These are phyloP conservation scores for Trichosporon sp. DNA, from an alignment of 1,284 basidiomycete species.

Conservation along the genomic window DNA sequence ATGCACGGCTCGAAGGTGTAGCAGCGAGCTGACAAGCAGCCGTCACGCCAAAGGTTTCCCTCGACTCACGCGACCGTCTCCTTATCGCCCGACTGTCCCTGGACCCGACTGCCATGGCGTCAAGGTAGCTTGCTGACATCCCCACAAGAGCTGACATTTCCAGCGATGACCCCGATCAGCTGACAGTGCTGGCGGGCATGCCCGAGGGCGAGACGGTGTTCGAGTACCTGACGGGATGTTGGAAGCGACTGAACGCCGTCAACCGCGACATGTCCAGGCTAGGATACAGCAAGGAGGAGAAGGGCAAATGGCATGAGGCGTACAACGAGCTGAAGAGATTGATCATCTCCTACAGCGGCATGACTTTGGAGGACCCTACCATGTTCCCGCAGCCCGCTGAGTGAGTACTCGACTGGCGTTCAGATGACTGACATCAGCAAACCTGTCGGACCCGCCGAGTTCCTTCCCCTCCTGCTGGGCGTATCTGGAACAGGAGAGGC, in stretches of 20 bases:
- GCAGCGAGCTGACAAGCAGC: constrained; percentile 7
- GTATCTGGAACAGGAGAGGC: constrained; percentile 52
- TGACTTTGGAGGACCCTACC: constrained; percentile 77
- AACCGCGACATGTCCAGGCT: constrained; percentile 59
- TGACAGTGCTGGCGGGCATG: constrained; percentile 70
- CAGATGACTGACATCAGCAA: constrained; percentile 51
- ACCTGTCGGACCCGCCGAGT: constrained; percentile 65
- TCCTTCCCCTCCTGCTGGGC: constrained; percentile 67
- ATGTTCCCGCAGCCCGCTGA: constrained; percentile 86
- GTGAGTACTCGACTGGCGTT: constrained; percentile 53
- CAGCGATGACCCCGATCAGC: constrained; percentile 74
- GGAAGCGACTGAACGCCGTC: constrained; percentile 70
- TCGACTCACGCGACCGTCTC: constrained; percentile 52
- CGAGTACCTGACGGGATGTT: constrained; percentile 84
- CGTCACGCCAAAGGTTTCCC: constrained; percentile 32
- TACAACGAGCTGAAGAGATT: constrained; percentile 71
- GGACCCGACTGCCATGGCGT: constrained; percentile 63
- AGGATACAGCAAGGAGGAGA: constrained; percentile 61
- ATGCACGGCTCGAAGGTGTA: neutral
- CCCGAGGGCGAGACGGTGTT: constrained; percentile 75
- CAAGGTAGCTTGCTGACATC: neutral
- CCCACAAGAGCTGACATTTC: neutral
- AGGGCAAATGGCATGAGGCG: constrained; percentile 57
- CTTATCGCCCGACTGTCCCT: constrained; percentile 83
- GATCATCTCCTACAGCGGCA: constrained; percentile 81